Percentiles rank a stretch among this genome's conserved stretches.
Evolutionary conservation across 192 early-diverging fungal species (phyloP).

Genomic region (Paraglomus occultum): DNA sequence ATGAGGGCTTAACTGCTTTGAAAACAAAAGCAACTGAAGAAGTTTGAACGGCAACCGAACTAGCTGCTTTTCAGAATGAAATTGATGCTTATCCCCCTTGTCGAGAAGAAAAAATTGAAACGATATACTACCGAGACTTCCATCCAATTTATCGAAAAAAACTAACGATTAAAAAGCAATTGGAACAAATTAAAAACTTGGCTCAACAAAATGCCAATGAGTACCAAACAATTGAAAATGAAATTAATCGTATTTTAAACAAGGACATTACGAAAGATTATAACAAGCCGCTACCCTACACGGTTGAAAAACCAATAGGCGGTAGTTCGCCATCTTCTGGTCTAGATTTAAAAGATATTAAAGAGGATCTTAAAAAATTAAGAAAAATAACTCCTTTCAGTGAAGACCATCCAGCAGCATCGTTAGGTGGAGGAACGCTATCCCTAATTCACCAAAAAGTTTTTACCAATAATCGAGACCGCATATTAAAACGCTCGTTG

Average conservation of each 20-base stretch:
- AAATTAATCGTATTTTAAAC: neutral
- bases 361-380: neutral
- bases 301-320: too few species aligned
- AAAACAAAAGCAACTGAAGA: neutral
- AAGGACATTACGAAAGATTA: conserved; percentile 1
- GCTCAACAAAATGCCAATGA: neutral
- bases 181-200: neutral
- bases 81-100: neutral
- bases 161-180: neutral
- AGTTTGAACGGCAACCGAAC: neutral
- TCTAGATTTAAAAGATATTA: neutral
- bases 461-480: too few species aligned
- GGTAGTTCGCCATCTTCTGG: neutral
- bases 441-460: too few species aligned
- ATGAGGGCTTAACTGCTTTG: neutral
- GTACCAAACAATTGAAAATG: neutral
- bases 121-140: neutral
- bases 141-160: neutral
- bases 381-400: neutral
- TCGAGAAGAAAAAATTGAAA: neutral
- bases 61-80: neutral
- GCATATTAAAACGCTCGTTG: too few species aligned
- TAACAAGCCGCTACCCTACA: too few species aligned
- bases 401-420: neutral
- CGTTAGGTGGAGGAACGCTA: too few species aligned